These are phyloP conservation scores for Trichoderma atrobrunneum DNA, from an alignment of 2,329 filamentous ascomycete genomes.

Conservation along the genomic window DNA sequence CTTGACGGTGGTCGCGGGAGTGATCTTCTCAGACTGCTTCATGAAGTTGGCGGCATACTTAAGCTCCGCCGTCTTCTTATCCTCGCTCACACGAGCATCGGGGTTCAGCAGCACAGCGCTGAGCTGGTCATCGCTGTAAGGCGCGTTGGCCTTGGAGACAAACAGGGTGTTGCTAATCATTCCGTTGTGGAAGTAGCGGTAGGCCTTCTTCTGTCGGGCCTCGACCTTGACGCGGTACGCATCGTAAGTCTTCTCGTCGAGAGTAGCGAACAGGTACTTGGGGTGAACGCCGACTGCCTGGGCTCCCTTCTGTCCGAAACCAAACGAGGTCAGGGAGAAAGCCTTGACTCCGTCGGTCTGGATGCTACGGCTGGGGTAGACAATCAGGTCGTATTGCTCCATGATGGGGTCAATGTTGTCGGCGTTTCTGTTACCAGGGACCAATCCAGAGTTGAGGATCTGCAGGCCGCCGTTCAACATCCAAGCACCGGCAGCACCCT, in stretches of 20 bases:
- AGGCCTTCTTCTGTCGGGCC: constrained; percentile 95
- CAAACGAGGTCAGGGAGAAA: constrained; percentile 97
- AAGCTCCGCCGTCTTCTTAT: constrained; percentile 83
- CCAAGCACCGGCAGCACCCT: constrained; percentile 98
- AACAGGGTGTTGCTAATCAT: constrained; percentile 98
- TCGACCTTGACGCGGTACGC: constrained; percentile 86
- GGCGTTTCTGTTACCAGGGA: constrained; percentile 95
- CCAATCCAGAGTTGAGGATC: constrained; percentile 87
- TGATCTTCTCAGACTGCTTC: constrained; percentile 59
- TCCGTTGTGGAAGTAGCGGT: constrained; percentile 97
- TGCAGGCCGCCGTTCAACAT: constrained; percentile 99
- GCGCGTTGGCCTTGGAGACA: constrained; percentile 87
- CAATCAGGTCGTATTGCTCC: constrained; percentile 97
- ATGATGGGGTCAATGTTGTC: constrained; percentile 96
- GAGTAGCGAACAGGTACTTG: constrained; percentile 91
- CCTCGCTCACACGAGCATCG: constrained; percentile 75
- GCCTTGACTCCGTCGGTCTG: constrained; percentile 98
- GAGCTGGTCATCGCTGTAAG: constrained; percentile 86
- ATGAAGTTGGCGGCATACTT: constrained; percentile 69
- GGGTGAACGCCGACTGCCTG: constrained; percentile 97
- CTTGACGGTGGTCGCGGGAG: constrained; percentile 49
- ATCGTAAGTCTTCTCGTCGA: constrained; percentile 79
- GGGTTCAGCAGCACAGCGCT: constrained; percentile 90
- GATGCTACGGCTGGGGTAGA: constrained; percentile 91
- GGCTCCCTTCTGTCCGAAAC: constrained; percentile 98